phyloP scores from a whole-genome alignment of 2,329 filamentous ascomycete species.

The Incumbomyces delicatus region DNA sequence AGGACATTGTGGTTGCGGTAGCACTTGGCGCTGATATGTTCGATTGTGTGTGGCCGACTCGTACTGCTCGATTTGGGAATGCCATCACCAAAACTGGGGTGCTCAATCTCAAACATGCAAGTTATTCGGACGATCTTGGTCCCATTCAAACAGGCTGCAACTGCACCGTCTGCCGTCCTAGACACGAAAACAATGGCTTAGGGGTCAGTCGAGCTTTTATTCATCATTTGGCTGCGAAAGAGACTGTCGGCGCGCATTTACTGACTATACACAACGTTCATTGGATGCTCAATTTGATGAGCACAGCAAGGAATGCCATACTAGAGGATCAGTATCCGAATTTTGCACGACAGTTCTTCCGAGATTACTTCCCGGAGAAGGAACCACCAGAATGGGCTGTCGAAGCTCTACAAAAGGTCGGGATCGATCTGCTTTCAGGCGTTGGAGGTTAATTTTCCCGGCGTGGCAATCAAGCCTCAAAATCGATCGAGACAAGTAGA shows the following conservation, averaged over 20 bases:
- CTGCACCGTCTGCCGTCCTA: conserved; percentile 65
- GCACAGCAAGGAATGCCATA: conserved; percentile 62
- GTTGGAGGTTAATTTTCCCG: too few species aligned
- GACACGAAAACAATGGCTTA: conserved; percentile 54
- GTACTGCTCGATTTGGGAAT: conserved; percentile 92
- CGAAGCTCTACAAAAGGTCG: conserved; percentile 65
- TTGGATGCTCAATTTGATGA: conserved; percentile 81
- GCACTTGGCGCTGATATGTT: conserved; percentile 98
- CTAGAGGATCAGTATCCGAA: conserved; percentile 69
- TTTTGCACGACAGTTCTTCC: conserved; percentile 72
- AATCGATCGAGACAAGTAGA: too few species aligned
- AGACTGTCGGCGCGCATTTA: conserved; percentile 79
- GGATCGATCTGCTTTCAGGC: conserved; percentile 46
- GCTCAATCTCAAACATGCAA: conserved; percentile 71
- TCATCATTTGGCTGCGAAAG: conserved; percentile 84
- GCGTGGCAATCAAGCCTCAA: too few species aligned
- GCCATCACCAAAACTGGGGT: conserved; percentile 73
- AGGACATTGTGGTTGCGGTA: conserved; percentile 87
- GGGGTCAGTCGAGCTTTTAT: conserved; percentile 82
- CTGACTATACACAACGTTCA: conserved; percentile 87
- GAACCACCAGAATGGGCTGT: conserved; percentile 79
- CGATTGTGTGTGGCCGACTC: conserved; percentile 96
- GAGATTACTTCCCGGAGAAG: conserved; percentile 54
- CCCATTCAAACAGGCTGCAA: conserved; percentile 75
- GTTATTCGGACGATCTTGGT: conserved; percentile 68